Base-by-base conservation (phyloP, 345 rosid species). In the Sisymbrium irio region DNA sequence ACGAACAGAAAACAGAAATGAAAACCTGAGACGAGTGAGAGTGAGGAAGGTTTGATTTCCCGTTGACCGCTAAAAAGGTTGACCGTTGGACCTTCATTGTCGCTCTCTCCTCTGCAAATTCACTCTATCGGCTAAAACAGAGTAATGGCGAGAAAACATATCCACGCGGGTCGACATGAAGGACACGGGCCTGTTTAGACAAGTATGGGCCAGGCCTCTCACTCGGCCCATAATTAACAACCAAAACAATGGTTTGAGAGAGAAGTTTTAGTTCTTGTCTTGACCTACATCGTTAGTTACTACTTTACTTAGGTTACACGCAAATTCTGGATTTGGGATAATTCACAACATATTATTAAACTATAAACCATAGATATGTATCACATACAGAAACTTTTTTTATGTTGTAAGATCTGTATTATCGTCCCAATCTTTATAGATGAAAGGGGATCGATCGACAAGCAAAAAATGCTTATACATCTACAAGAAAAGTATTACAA, bases 21-120 rank as follows among this genome's bases (percentile, higher is more conserved):
- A 25, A 6, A 55, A 77, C 76, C 76, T 71, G 80, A 63, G 80
- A 63, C 4, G 77, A 59, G 32, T 58, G 67, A 50, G 40, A 72
- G 72, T 36, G 80, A 65, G 10, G 67, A 49, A 65, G 37, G 42
- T 65, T 71, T 4, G 72, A 45, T 70, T 65, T 77, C 11, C 5
- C 56, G 54, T 35, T 46, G 10, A 71, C 41, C 3, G 72, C 22
- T 6, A 9, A 56, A 46, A 56, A 17, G 27, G 46, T 39, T 72
- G 73, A 44, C 69, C 77, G 77, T 39, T 77, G 80, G 56, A 72
- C 49, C 22, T 71, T 77, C 80, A 77, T 77, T 22, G 58, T 32
- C 50, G 17, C 57, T 25, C 57, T 54, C 36, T 66, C 39, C 57
- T 66, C 44, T 56, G 67, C 67, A 28, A 39, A 18, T 17, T 58